Conservation (phyloP, 352 stramenopile genomes). For the Pythium rhizo-oryzae region DNA sequence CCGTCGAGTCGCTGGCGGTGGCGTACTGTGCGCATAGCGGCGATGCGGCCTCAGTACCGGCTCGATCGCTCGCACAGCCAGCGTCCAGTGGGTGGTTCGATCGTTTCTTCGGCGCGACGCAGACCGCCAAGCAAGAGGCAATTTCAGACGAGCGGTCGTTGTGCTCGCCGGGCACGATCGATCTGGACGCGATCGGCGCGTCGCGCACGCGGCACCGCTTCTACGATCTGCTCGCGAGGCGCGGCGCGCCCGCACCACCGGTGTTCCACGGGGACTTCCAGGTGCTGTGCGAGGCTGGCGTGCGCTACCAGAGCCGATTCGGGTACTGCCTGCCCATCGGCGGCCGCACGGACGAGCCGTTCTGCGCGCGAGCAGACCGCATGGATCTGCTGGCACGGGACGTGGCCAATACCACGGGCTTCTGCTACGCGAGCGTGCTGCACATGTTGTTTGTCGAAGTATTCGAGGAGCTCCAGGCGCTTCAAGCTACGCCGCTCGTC, state of each 20-base stretch:
- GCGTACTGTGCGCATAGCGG: conserved; percentile 1
- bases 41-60: too few relatives aligned
- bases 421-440: conserved; percentile 38
- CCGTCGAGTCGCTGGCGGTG: conserved; percentile 19
- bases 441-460: conserved; percentile 45
- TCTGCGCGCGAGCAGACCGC: conserved; percentile 33
- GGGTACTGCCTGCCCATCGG: conserved; percentile 44
- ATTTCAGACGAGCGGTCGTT: background rate
- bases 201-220: conserved; percentile 20
- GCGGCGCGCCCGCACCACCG: conserved; percentile 8
- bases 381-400: conserved; percentile 28
- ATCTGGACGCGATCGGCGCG: conserved; percentile 5
- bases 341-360: conserved; percentile 27
- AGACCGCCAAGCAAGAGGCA: background rate
- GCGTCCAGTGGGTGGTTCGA: background rate
- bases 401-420: background rate
- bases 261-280: conserved; percentile 17
- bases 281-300: conserved; percentile 15
- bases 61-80: too few relatives aligned
- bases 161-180: conserved; percentile 16
- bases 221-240: conserved; percentile 19
- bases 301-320: conserved; percentile 29
- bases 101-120: background rate
- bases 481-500: conserved; percentile 23
- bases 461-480: conserved; percentile 30